These are phyloP conservation scores for Blastobotrys robertii DNA, from an alignment of 805 yeast genomes.

Conservation along the genomic window DNA sequence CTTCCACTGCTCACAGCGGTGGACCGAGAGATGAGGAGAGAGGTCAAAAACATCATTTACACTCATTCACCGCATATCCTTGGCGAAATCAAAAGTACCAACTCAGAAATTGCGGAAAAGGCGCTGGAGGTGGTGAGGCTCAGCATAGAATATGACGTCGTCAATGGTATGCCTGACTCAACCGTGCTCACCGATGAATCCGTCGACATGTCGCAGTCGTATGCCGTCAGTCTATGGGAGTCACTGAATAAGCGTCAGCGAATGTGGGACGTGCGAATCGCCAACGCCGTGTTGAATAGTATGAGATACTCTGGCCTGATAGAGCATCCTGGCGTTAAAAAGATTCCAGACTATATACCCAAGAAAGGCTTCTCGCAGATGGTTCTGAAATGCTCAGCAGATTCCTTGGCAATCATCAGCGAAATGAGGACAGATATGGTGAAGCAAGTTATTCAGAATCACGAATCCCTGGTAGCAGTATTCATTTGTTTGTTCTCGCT, in stretches of 20 bases:
- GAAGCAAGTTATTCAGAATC: constrained; percentile 32
- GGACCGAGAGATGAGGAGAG: too few relatives aligned
- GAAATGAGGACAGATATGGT: constrained; percentile 32
- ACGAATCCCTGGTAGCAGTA: constrained; percentile 46
- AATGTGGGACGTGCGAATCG: not conserved
- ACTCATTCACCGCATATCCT: not conserved
- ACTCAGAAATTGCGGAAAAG: not conserved
- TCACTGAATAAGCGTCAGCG: constrained; percentile 3
- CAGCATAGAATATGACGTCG: constrained; percentile 3
- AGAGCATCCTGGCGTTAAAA: constrained; percentile 8
- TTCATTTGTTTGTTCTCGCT: constrained; percentile 72
- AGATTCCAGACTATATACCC: constrained; percentile 5
- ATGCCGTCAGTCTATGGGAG: constrained; percentile 2
- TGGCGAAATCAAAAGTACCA: not conserved
- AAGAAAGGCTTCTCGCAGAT: constrained; percentile 5
- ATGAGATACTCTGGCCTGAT: constrained; percentile 10
- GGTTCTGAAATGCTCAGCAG: constrained; percentile 23
- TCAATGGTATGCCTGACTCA: constrained; percentile 5
- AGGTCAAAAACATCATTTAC: too few relatives aligned
- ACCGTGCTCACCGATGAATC: not conserved
- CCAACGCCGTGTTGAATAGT: constrained; percentile 8
- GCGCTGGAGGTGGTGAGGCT: constrained; percentile 1
- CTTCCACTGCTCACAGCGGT: too few relatives aligned
- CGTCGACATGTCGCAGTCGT: constrained; percentile 2
- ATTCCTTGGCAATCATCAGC: constrained; percentile 31